These are phyloP conservation scores for Manihot esculenta DNA, from an alignment of 441 rosid genomes.

Conservation along the genomic window DNA sequence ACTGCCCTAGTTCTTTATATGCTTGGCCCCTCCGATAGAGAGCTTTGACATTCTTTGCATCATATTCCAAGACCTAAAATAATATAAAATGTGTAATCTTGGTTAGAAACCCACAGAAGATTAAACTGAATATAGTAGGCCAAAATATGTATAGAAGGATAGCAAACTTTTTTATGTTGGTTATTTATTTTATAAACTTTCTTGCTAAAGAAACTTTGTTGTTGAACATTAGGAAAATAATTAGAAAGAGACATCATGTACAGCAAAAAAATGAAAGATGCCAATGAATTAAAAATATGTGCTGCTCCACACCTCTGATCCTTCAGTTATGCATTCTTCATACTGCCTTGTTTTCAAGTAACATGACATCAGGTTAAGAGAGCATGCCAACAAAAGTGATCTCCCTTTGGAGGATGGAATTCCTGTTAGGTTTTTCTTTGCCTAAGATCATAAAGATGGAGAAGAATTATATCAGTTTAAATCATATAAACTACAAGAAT, in stretches of 20 bases:
- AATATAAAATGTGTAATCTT: conserved; percentile 10
- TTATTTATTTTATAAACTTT: not conserved
- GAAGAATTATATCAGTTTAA: conserved; percentile 16
- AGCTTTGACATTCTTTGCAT: conserved; percentile 82
- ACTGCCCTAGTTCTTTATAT: conserved; percentile 63
- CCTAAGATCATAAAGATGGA: conserved; percentile 41
- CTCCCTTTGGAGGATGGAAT: conserved; percentile 58
- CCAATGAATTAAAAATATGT: not conserved
- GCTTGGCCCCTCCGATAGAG: conserved; percentile 97
- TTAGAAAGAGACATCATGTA: not conserved
- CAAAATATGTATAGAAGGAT: not conserved
- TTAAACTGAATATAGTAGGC: not conserved
- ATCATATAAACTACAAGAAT: conserved; percentile 2
- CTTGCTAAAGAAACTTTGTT: not conserved
- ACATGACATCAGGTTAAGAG: conserved; percentile 95
- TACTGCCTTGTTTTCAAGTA: conserved; percentile 72
- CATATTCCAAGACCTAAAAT: conserved; percentile 70
- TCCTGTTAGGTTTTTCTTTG: conserved; percentile 73
- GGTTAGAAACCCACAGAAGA: conserved; percentile 18
- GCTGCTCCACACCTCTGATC: conserved; percentile 64
- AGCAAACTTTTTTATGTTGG: not conserved
- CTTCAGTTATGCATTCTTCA: conserved; percentile 71
- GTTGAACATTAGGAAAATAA: not conserved
- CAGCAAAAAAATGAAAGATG: not conserved
- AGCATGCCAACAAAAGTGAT: conserved; percentile 68